Evolutionary conservation across 2,329 filamentous ascomycete species (phyloP).

Genomic region (Penicillium sp.): DNA sequence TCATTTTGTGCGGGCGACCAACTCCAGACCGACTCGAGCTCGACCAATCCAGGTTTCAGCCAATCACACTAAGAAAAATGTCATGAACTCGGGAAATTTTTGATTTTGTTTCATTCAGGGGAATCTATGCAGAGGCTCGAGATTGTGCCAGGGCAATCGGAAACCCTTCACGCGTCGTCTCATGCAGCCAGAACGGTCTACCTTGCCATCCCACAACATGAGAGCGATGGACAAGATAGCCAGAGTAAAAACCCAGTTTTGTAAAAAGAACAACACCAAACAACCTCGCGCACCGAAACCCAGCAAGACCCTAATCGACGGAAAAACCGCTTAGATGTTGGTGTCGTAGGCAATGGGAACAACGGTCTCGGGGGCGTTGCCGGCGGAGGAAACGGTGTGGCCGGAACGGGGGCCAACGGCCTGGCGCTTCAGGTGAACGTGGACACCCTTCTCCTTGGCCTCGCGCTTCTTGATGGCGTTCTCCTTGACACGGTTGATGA

Average conservation of each 20-base stretch:
- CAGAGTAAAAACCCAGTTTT: slow-evolving; percentile 36
- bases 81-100: slow-evolving; percentile 38
- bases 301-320: slow-evolving; percentile 27
- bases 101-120: slow-evolving; percentile 49
- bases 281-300: slow-evolving; percentile 41
- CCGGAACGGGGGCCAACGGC: slow-evolving; percentile 78
- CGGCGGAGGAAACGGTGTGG: slow-evolving; percentile 75
- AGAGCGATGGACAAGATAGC: slow-evolving; percentile 32
- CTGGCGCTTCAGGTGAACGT: slow-evolving; percentile 91
- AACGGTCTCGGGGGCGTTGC: slow-evolving; percentile 88
- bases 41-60: too few species aligned
- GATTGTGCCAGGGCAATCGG: slow-evolving; percentile 43
- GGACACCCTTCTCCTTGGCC: slow-evolving; percentile 86
- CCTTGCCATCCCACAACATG: slow-evolving; percentile 26
- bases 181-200: slow-evolving; percentile 41
- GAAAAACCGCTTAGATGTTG: slow-evolving; percentile 73
- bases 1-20: background rate
- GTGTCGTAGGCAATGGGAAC: slow-evolving; percentile 95
- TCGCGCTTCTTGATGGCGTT: slow-evolving; percentile 92
- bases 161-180: slow-evolving; percentile 46
- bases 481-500: slow-evolving; percentile 93
- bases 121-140: slow-evolving; percentile 49
- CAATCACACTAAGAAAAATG: background rate
- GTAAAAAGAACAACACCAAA: slow-evolving; percentile 41
- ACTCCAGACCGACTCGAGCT: background rate